Percentiles rank a stretch among this genome's conserved stretches.
These are phyloP conservation scores for Fagopyrum esculentum DNA, from an alignment of 148 eudicot species.

Conservation along the genomic window DNA sequence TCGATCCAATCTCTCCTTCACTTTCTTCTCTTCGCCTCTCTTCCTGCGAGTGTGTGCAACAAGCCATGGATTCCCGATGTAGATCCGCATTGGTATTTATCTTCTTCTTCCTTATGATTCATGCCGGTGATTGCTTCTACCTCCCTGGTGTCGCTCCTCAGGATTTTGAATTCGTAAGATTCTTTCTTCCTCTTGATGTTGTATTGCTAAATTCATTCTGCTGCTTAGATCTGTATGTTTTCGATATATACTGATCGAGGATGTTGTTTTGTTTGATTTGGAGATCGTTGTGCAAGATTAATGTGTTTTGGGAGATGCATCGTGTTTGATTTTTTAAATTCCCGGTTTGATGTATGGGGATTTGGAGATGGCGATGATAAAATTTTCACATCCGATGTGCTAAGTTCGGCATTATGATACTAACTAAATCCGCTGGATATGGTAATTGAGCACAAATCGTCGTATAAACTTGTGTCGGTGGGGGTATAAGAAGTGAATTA, in stretches of 20 bases:
- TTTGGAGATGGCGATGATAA: neutral
- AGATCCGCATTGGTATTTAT: slow-evolving; percentile 20
- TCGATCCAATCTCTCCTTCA: slow-evolving; percentile 1
- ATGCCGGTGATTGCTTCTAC: slow-evolving; percentile 34
- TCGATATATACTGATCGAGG: neutral
- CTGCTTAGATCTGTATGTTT: neutral
- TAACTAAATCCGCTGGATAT: neutral
- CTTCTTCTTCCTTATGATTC: slow-evolving; percentile 17
- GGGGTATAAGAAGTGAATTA: neutral
- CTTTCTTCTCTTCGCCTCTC: neutral
- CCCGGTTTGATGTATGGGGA: neutral
- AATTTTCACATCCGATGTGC: neutral
- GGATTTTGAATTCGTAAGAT: slow-evolving; percentile 38
- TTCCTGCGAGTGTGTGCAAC: neutral
- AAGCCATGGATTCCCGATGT: slow-evolving; percentile 27
- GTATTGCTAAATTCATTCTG: neutral
- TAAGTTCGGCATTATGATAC: neutral
- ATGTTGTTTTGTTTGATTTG: neutral
- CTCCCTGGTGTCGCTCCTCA: slow-evolving; percentile 48
- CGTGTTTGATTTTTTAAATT: neutral
- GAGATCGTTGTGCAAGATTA: neutral
- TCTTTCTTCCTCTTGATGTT: neutral
- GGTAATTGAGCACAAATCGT: neutral
- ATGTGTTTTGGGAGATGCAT: neutral
- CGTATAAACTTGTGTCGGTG: neutral